Evolutionary conservation across 225 moss, liverwort and hornwort species (phyloP), one percentile per base, ranked within the genome.

Genomic region (Ulota crispa): DNA sequence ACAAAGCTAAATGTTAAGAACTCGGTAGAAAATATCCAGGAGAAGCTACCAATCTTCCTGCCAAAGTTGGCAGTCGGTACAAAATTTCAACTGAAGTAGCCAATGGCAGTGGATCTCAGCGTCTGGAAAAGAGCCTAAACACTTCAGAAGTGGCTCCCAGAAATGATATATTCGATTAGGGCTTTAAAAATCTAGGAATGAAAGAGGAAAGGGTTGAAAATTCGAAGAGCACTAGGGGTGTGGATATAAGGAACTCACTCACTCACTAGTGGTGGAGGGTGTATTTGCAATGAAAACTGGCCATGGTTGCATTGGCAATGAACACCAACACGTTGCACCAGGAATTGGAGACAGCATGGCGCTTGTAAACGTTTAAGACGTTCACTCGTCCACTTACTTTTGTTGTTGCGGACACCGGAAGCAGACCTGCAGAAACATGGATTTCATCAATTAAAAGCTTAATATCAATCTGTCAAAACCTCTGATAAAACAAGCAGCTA

Each of bases 361-460:
- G 86, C 82, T 90, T 90, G 82, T 88, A 90, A 19, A 90, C 54
- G 79, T 88, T 86, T 39, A 90, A 77, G 28, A 90, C 82, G 63
- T 86, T 90, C 79, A 90, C 79, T 53, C 70, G 81, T 21, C 90
- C 90, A 68, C 81, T 84, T 20, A 90, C 1, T 59, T 71, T 86
- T 53, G 88, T 88, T 41, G 85, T 82, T 31, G 90, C 32, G 4
- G 77, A 88, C 19, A 90, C 86, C 50, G 88, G 84, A 82, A 90
- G 64, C 34, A 88, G 14, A 60, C 90, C 90, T 90, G 81, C 71
- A 45, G 18, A n/a, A 54, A 41, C 3, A 34, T 12, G 12, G 34
- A 79, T 50, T 45, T 18, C 70, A 61, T 59, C 60, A 72, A 52
- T 6, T 0, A 24, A 45, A 31, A 70, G 59, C 16, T 30, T 31